Base-by-base conservation (phyloP, 176 grass and related monocot species). In the Rhipidocladum racemiflorum region DNA sequence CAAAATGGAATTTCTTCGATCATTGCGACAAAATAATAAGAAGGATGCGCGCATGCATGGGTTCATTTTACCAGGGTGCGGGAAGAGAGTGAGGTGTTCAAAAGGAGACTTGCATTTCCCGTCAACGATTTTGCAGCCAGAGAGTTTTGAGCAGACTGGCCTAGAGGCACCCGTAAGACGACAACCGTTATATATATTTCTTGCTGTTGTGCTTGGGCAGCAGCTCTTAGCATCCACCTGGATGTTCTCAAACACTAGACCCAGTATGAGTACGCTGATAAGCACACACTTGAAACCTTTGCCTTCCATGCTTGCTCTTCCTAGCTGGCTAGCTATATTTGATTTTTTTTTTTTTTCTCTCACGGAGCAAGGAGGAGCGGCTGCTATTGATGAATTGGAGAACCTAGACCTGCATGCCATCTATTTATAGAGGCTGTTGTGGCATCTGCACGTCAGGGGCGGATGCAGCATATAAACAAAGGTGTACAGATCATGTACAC, bases 211-310 rank as follows among this genome's bases (percentile, higher is more conserved):
- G 59, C 11, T 29, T 13, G 21, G n/a, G n/a, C 59, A 61, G n/a
- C 59, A 61, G 24, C 59, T 61, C 59, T 77, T 62, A 0, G 15
- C 74, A 10, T 77, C 74, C 21, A 46, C 56, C 18, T 62, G 74
- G 38, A 17, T 42, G 0, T 21, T 24, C 11, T 46, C 39, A 0
- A 77, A 24, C 15, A 62, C 42, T 45, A 62, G 38, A 1, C 56
- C 56, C 15, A 62, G 56, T 32, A 63, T 29, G 24, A 77, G 57
- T 4, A 21, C 15, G 12, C 39, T 27, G 23, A 77, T 13, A 14
- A 77, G 18, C 7, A 7, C 75, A 29, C 25, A 63, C 55, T 43
- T 43, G 42, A 60, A n/a, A 28, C 54, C n/a, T 9, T 45, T 29
- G 54, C 54, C 12, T 62, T 25, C 74, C 57, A 77, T 77, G 28